Base-by-base conservation (phyloP, 768 basidiomycete genomes). In the Lentinula lateritia region DNA sequence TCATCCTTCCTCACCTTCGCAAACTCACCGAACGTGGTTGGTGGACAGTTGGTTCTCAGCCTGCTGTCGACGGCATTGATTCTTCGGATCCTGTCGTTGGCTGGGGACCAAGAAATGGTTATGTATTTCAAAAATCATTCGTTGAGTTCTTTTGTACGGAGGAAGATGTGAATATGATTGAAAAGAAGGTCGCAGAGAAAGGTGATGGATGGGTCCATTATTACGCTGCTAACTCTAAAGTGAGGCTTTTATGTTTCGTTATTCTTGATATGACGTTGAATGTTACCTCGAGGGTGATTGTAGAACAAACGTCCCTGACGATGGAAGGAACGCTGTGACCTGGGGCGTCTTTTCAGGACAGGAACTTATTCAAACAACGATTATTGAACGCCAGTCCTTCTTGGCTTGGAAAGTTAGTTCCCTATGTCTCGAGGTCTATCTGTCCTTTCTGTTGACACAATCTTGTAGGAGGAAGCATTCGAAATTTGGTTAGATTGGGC, bases 281-380 rank as follows among this genome's bases (percentile, higher is more conserved):
- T 60, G 5, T 50, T n/a, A 12, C 53, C 61, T 4, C 5, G 46
- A 93, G 90, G 95, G 92, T 32, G 89, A 93, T 53, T 86, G 81
- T 63, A 77, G 80, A 65, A 93, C 86, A 12, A 98, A 97, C 70
- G 84, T 96, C 23, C 78, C 83, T 1, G 85, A 88, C 50, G 86
- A 83, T 38, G 89, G 85, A 13, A 84, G 92, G 60, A 98, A 98
- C 72, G 95, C 95, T 0, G 97, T 99, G 6, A 99, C 97, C 1
- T 99, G 97, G 97, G 97, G 95, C 60, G 89, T 98, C 6, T 99
- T 99, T 72, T 93, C 95, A 0, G 97, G 93, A 0, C 92, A 97
- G 70, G 97, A 99, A 73, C 89, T 99, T 50, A 84, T 89, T 1
- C 96, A 98, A 69, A 92, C 96, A 5, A 99, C 97, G 0, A 94